These are phyloP conservation scores for Escallonia rubra DNA, from an alignment of 129 eudicot genomes.

Conservation along the genomic window DNA sequence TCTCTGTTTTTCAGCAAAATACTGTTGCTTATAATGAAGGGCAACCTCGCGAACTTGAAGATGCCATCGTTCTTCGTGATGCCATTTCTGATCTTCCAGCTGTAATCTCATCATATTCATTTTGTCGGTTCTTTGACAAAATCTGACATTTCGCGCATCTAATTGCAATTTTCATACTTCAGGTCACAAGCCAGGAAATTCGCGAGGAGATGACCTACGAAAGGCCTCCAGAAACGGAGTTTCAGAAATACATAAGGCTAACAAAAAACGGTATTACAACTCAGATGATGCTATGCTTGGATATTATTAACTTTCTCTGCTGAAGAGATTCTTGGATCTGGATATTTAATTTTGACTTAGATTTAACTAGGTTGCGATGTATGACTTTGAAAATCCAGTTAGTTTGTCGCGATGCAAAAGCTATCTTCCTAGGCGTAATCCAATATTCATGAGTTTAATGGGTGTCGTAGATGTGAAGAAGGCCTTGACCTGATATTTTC, in stretches of 20 bases:
- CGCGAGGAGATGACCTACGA: constrained; percentile 70
- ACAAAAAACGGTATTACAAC: constrained; percentile 44
- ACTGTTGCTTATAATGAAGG: constrained; percentile 88
- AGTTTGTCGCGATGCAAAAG: too few species aligned
- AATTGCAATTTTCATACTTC: constrained; percentile 4
- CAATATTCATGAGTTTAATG: too few species aligned
- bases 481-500: too few species aligned
- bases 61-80: constrained; percentile 64
- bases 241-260: constrained; percentile 63
- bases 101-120: constrained; percentile 33
- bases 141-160: constrained; percentile 7
- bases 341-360: background rate
- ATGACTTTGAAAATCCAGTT: too few species aligned
- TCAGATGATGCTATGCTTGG: background rate
- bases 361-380: too few species aligned
- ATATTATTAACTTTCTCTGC: background rate
- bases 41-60: constrained; percentile 64
- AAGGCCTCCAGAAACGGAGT: constrained; percentile 72
- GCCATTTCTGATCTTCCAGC: constrained; percentile 91
- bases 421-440: too few species aligned
- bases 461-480: too few species aligned
- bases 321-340: background rate
- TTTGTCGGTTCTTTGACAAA: constrained; percentile 7
- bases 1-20: constrained; percentile 46
- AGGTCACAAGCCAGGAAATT: constrained; percentile 65